Percentiles rank a stretch among this genome's conserved stretches.
phyloP scores from a whole-genome alignment of 768 basidiomycete genomes.

The Boletus rex-veris region DNA sequence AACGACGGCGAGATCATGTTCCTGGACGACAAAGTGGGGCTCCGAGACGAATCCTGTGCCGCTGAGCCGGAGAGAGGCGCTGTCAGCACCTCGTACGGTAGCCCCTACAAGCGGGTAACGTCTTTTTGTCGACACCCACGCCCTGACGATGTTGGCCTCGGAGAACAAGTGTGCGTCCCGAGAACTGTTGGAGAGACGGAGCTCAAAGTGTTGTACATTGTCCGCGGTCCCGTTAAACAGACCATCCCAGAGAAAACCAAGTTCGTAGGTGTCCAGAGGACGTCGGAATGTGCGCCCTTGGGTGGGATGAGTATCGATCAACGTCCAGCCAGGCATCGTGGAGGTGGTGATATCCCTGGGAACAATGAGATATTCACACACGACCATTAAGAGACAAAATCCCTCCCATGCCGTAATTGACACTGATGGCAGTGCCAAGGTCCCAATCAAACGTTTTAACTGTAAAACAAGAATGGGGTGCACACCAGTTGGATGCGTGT shows the following conservation, averaged over 20 bases:
- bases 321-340: conserved; percentile 10
- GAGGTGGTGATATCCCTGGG: neutral
- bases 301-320: neutral
- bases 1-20: conserved; percentile 31
- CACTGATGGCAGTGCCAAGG: no score
- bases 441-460: no score
- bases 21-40: conserved; percentile 39
- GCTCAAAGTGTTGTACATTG: conserved; percentile 31
- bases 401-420: neutral
- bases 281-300: conserved; percentile 26
- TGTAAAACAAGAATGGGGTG: no score
- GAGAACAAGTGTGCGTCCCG: conserved; percentile 25
- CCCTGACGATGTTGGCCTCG: conserved; percentile 34
- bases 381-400: no score
- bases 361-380: no score
- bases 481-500: no score
- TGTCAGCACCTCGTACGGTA: conserved; percentile 26
- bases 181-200: conserved; percentile 26
- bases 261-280: conserved; percentile 39
- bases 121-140: conserved; percentile 48
- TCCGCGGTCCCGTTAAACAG: conserved; percentile 45
- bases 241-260: conserved; percentile 40
- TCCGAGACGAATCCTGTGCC: neutral
- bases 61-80: neutral
- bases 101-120: conserved; percentile 50